Conservation (phyloP, 2,329 filamentous ascomycete genomes). For the Alternaria ethzedia region DNA sequence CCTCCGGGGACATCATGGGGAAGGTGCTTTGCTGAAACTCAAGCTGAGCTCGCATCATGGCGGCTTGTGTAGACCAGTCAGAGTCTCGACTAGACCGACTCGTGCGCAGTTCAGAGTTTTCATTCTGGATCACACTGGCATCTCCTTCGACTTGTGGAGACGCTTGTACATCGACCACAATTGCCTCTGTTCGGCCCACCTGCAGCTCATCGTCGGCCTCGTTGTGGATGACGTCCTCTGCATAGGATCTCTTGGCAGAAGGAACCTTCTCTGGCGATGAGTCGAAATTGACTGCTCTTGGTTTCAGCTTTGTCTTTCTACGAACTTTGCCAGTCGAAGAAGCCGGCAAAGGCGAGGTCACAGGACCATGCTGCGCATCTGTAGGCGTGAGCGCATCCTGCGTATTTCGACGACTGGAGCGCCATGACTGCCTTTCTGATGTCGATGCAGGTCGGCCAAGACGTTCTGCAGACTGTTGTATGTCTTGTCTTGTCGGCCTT, state of each 20-base stretch:
- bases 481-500: constrained; percentile 5
- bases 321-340: constrained; percentile 38
- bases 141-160: background rate
- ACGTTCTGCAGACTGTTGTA: constrained; percentile 24
- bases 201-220: background rate
- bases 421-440: background rate
- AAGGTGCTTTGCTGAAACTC: constrained; percentile 42
- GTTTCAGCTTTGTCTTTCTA: constrained; percentile 29
- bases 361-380: background rate
- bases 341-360: constrained; percentile 23
- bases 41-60: constrained; percentile 42
- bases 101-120: background rate
- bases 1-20: constrained; percentile 20
- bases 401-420: background rate
- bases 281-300: constrained; percentile 32
- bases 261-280: constrained; percentile 25
- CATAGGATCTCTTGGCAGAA: background rate
- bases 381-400: background rate
- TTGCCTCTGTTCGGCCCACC: background rate
- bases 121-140: background rate
- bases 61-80: constrained; percentile 45
- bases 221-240: background rate
- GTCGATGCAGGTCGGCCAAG: constrained; percentile 2
- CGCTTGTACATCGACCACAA: background rate
- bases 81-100: constrained; percentile 25